Conservation (phyloP, 23 red algal species). For the Cyanidium caldarium region DNA sequence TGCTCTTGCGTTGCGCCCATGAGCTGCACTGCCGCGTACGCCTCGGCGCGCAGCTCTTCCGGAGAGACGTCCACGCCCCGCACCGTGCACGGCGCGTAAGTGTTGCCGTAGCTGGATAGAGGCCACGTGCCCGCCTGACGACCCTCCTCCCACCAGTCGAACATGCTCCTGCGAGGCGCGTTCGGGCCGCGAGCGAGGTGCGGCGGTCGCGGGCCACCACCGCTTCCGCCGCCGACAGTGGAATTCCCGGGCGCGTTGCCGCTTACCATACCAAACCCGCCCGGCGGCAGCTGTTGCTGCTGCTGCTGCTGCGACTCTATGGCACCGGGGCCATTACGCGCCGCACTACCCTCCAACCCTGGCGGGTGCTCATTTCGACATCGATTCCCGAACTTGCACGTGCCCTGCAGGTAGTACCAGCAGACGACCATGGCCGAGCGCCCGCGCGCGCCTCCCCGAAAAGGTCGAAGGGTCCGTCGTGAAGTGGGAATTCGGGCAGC, state of each 20-base stretch:
- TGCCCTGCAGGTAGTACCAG: constrained; percentile 11
- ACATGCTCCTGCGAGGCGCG: not conserved
- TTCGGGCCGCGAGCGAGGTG: not conserved
- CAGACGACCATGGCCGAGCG: constrained; percentile 10
- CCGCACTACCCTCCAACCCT: not conserved
- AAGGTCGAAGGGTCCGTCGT: too few relatives aligned
- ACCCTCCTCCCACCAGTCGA: not conserved
- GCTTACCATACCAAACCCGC: not conserved
- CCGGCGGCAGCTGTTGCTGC: not conserved
- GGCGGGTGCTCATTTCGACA: constrained; percentile 19
- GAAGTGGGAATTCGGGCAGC: too few relatives aligned
- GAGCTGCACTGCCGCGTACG: constrained; percentile 14
- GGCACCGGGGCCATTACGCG: not conserved
- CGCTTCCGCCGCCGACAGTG: not conserved
- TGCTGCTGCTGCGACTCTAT: not conserved
- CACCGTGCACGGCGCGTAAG: not conserved
- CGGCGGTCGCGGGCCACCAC: not conserved
- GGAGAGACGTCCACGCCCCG: constrained; percentile 12
- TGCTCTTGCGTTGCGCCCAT: not conserved
- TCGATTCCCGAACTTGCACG: constrained; percentile 16
- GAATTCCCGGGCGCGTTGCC: not conserved
- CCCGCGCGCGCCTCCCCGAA: too few relatives aligned
- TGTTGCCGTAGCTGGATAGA: constrained; percentile 12
- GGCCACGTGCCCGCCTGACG: not conserved
- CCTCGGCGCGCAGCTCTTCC: constrained; percentile 14